Evolutionary conservation across 129 eudicot genomes (phyloP), one percentile per base, ranked within the genome.

Genomic region (Chrysanthemum seticuspe): DNA sequence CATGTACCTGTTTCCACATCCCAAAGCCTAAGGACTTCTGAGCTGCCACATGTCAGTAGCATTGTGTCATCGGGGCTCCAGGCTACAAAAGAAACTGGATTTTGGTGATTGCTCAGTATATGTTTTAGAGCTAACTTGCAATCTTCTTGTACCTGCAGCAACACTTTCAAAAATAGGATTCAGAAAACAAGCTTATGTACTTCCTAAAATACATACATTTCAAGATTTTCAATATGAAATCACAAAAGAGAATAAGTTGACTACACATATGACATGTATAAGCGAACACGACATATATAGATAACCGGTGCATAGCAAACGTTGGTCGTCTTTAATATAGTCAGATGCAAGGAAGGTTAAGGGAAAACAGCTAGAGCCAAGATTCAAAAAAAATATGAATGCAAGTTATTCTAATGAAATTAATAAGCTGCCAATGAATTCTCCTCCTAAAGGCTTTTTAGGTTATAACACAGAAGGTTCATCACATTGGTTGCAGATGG

Each of bases 11-110:
- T 80, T 78, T 90, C 87, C 34, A 88, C 91, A 65, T 88, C 97
- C 98, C 98, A 94, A 51, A 90, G 81, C 75, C 86, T 81, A 45
- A 94, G 87, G 64, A 87, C 96, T 81, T 94, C 98, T 51, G 74
- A 76, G 62, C 82, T 90, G 65, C 98, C 98, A 56, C 98, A 90
- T 19, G 98, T 90, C 66, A 94, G 83, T 49, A 94, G 73, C 93
- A 86, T 87, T 1, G 92, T 90, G 84, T 94, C 96, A 65, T 94
- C 89, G 0, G 98, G 98, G 76, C 97, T 94, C 98, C 98, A 94
- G 13, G 96, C 79, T 51, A 90, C 91, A 74, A 84, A 90, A 27
- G 97, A 89, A 27, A 94, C 90, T 0, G 98, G 89, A n/a, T 83
- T 87, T 86, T 86, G 76, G 84, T 94, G 98, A 76, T 95, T 82